These are phyloP conservation scores for Dorcoceras hygrometricum DNA, from an alignment of 257 asterid species.

Conservation along the genomic window DNA sequence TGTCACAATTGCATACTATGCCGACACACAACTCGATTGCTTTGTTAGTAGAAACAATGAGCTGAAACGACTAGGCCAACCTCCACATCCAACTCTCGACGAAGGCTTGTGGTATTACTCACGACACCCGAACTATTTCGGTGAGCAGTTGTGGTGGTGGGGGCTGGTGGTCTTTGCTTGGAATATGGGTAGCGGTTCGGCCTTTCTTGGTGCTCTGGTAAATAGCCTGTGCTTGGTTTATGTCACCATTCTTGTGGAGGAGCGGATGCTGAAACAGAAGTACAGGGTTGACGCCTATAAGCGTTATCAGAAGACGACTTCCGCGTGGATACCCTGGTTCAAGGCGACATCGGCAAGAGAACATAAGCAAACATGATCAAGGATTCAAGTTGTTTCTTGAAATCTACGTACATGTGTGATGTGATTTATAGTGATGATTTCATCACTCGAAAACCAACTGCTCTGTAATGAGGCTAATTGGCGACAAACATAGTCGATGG, in stretches of 20 bases:
- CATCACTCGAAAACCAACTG: too few species aligned
- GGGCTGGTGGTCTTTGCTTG: slow-evolving; percentile 67
- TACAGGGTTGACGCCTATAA: slow-evolving; percentile 75
- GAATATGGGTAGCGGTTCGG: slow-evolving; percentile 65
- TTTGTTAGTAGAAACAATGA: slow-evolving; percentile 52
- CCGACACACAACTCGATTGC: slow-evolving; percentile 72
- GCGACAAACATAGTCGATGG: too few species aligned
- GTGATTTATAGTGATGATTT: background rate
- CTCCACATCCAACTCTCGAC: slow-evolving; percentile 59
- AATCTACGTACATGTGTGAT: background rate
- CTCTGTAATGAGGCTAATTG: too few species aligned
- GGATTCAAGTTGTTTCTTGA: background rate
- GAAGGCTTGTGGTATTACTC: slow-evolving; percentile 78
- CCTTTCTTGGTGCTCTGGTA: slow-evolving; percentile 57
- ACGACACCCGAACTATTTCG: slow-evolving; percentile 87
- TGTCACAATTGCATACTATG: slow-evolving; percentile 57
- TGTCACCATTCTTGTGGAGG: slow-evolving; percentile 84
- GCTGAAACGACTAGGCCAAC: slow-evolving; percentile 44
- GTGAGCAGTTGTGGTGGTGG: slow-evolving; percentile 99
- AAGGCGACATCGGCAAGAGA: slow-evolving; percentile 32
- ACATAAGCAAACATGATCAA: background rate
- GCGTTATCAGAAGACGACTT: slow-evolving; percentile 62
- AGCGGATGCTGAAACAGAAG: slow-evolving; percentile 65
- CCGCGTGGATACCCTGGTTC: slow-evolving; percentile 92
- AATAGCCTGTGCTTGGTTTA: slow-evolving; percentile 78